These are phyloP conservation scores for Zygosaccharomyces sapae DNA, from an alignment of 1,139 yeast genomes.

Conservation along the genomic window DNA sequence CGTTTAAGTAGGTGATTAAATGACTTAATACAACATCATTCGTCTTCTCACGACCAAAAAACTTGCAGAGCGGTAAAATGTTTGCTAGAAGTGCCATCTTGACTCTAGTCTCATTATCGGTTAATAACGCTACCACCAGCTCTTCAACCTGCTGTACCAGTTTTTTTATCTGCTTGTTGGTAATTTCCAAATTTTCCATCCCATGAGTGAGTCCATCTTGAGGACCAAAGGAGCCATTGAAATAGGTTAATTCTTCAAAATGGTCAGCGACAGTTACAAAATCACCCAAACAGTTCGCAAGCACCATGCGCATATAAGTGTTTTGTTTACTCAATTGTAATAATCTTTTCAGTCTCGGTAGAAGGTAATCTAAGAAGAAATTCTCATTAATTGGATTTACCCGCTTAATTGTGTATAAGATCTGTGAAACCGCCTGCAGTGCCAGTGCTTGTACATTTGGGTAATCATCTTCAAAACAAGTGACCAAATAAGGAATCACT, in stretches of 20 bases:
- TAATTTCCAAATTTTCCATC: slow-evolving; percentile 32
- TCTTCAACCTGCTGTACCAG: slow-evolving; percentile 51
- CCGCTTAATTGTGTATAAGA: slow-evolving; percentile 59
- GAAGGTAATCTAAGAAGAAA: slow-evolving; percentile 73
- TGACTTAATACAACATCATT: slow-evolving; percentile 88
- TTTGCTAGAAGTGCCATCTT: slow-evolving; percentile 64
- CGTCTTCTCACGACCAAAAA: slow-evolving; percentile 81
- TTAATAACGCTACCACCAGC: slow-evolving; percentile 59
- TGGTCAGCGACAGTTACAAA: slow-evolving; percentile 59
- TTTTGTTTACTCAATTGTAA: slow-evolving; percentile 39
- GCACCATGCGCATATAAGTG: slow-evolving; percentile 53
- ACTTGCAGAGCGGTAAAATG: slow-evolving; percentile 70
- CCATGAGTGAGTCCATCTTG: slow-evolving; percentile 11
- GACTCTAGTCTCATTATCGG: slow-evolving; percentile 64
- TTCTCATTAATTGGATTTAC: slow-evolving; percentile 72
- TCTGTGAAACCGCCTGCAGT: slow-evolving; percentile 53
- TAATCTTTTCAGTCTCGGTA: slow-evolving; percentile 61
- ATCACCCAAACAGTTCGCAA: slow-evolving; percentile 71
- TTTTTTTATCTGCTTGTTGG: slow-evolving; percentile 22
- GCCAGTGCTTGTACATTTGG: slow-evolving; percentile 60
- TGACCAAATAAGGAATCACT: slow-evolving; percentile 71
- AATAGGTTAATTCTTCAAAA: slow-evolving; percentile 63
- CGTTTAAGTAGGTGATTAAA: slow-evolving; percentile 85
- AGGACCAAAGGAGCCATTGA: slow-evolving; percentile 43
- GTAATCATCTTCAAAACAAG: slow-evolving; percentile 49